phyloP scores from a whole-genome alignment of 495 filamentous ascomycete species.

The Evernia prunastri region DNA sequence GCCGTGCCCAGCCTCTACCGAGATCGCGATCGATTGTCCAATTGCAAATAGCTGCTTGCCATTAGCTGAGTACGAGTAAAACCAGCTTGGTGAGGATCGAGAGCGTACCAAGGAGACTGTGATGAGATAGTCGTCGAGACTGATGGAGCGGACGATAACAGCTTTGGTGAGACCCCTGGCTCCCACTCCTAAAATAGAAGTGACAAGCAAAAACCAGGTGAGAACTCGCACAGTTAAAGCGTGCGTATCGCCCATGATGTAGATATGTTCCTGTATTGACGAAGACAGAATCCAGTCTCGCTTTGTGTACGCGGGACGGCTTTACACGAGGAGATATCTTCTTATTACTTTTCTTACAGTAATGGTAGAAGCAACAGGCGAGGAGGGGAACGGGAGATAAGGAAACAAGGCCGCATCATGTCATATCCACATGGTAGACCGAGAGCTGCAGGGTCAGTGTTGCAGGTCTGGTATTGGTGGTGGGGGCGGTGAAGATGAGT shows the following conservation, averaged over 20 bases:
- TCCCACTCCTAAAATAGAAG: neutral
- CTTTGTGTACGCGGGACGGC: neutral
- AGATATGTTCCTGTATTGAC: neutral
- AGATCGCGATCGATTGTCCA: conserved; percentile 7
- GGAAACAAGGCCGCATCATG: neutral
- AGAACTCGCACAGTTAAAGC: neutral
- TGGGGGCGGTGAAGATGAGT: neutral
- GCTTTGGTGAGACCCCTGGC: conserved; percentile 5
- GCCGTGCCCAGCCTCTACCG: conserved; percentile 1
- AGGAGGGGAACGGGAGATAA: neutral
- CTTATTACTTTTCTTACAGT: neutral
- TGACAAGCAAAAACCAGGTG: conserved; percentile 9
- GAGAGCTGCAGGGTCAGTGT: neutral
- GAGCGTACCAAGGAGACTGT: neutral
- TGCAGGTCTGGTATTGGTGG: neutral
- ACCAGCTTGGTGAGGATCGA: neutral
- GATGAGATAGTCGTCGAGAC: conserved; percentile 5
- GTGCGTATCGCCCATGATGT: neutral
- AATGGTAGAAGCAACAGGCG: neutral
- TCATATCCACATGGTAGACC: neutral
- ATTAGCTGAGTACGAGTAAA: neutral
- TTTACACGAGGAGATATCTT: neutral
- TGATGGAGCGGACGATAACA: conserved; percentile 4
- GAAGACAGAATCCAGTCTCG: neutral
- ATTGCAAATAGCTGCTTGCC: conserved; percentile 1